Conservation (phyloP, 2,329 filamentous ascomycete species). For the Pestalotiopsis sp. region DNA sequence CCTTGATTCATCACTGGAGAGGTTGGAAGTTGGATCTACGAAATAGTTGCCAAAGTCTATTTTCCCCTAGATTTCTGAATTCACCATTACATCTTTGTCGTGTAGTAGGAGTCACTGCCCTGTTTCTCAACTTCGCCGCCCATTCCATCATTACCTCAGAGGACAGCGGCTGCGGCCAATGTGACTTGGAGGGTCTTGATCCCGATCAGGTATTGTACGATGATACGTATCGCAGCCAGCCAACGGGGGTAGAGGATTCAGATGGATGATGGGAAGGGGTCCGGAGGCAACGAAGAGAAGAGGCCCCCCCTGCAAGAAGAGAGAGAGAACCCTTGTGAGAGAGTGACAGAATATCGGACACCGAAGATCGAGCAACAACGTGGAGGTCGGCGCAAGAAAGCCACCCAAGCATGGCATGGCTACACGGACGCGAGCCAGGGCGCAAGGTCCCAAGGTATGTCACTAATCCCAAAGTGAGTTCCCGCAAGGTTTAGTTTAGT, state of each 20-base stretch:
- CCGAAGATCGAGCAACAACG: neutral
- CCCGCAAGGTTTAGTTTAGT: neutral
- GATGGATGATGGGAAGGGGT: neutral
- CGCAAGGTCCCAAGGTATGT: neutral
- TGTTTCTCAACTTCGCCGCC: slow-evolving; percentile 7
- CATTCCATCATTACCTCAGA: slow-evolving; percentile 10
- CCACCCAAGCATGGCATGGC: neutral
- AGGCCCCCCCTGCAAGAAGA: neutral
- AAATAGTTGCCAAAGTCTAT: slow-evolving; percentile 1
- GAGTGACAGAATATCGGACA: neutral
- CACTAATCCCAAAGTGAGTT: neutral
- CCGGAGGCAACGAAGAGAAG: neutral
- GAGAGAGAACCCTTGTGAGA: neutral
- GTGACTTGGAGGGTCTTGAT: slow-evolving; percentile 1
- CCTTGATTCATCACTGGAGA: neutral
- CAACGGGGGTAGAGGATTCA: neutral
- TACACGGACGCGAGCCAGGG: neutral
- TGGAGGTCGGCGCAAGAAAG: neutral
- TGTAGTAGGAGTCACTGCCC: neutral
- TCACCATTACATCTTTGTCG: neutral
- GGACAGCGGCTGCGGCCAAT: neutral
- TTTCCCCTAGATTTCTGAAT: neutral
- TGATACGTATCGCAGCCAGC: neutral
- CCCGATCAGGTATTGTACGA: neutral
- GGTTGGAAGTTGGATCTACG: slow-evolving; percentile 1